Conservation (phyloP, 2,329 filamentous ascomycete genomes). For the Fusarium sulawesiense region DNA sequence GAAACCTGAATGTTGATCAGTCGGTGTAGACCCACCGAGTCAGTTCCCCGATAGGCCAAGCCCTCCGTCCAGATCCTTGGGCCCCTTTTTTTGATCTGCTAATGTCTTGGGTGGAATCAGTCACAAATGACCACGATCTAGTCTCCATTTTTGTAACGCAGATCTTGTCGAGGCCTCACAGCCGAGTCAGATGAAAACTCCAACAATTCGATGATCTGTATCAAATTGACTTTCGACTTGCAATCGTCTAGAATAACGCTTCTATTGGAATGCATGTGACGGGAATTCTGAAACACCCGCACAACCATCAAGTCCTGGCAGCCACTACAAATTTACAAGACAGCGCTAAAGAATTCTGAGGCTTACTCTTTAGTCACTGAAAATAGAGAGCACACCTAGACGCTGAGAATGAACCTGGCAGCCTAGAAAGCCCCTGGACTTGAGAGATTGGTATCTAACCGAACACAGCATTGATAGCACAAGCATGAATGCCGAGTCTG, state of each 20-base stretch:
- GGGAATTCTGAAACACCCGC: not conserved
- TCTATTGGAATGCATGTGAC: not conserved
- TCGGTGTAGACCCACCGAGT: not conserved
- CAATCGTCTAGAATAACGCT: not conserved
- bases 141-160: not conserved
- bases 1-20: not conserved
- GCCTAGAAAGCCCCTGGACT: not conserved
- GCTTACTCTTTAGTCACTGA: not conserved
- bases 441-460: conserved; percentile 2
- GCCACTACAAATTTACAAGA: not conserved
- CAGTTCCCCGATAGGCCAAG: not conserved
- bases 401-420: not conserved
- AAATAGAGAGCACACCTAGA: not conserved
- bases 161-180: not conserved
- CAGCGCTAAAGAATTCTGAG: not conserved
- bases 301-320: not conserved
- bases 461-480: not conserved
- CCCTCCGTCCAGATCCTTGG: not conserved
- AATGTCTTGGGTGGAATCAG: not conserved
- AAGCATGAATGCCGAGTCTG: not conserved
- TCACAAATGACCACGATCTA: not conserved
- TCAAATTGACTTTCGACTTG: not conserved
- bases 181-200: no score
- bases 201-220: not conserved
- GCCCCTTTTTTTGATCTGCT: not conserved